Percentiles rank a stretch among this genome's conserved stretches.
phyloP scores from a whole-genome alignment of 345 rosid species.

The Luvunga scandens region DNA sequence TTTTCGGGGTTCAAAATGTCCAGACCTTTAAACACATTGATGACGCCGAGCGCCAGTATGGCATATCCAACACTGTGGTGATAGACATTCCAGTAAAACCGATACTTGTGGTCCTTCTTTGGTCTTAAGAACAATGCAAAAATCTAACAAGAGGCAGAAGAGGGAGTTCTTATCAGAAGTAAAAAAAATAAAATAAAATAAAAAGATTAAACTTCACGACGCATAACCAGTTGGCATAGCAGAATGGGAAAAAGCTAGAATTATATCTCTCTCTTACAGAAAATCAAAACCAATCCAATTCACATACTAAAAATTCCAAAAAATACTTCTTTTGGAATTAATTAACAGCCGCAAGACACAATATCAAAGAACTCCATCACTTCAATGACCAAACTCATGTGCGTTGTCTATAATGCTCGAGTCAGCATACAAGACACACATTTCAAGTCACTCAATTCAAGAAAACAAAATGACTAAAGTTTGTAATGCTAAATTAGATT shows the following conservation, averaged over 20 bases:
- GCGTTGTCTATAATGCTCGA: not conserved
- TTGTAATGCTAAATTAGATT: not conserved
- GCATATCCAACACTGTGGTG: constrained; percentile 71
- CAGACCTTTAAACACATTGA: constrained; percentile 75
- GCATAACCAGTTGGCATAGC: not conserved
- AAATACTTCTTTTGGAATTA: not conserved
- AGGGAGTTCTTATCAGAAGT: not conserved
- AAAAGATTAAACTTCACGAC: not conserved
- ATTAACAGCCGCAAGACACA: not conserved
- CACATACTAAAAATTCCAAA: not conserved
- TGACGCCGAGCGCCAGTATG: constrained; percentile 53
- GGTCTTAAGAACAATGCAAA: constrained; percentile 80
- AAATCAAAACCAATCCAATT: not conserved
- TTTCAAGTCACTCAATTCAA: not conserved
- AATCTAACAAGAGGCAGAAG: constrained; percentile 35
- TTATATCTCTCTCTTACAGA: not conserved
- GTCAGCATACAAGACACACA: not conserved
- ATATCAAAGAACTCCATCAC: not conserved
- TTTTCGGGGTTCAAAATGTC: constrained; percentile 54
- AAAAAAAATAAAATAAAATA: not conserved
- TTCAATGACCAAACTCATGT: too few species aligned
- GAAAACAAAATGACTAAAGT: not conserved
- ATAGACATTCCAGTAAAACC: constrained; percentile 77
- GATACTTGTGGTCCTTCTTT: constrained; percentile 75
- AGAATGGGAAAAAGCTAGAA: not conserved